Evolutionary conservation across 2,329 filamentous ascomycete species (phyloP), one percentile per base, ranked within the genome.

Genomic region (Curvularia hawaiiensis): DNA sequence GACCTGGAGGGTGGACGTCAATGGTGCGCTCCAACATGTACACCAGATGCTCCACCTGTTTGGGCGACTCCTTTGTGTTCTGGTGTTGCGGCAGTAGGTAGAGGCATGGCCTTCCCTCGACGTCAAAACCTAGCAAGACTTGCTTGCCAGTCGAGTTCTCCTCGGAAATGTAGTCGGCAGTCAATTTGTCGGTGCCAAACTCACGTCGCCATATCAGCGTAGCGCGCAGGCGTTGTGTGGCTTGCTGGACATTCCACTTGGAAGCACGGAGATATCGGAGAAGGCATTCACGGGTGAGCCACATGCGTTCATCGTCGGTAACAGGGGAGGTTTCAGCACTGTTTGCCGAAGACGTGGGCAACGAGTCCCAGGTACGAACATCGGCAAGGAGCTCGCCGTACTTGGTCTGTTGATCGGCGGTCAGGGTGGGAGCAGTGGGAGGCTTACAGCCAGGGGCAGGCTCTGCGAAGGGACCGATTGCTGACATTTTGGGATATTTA

Each of bases 71-170:
- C 66, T 96, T 89, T 1, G 95, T 98, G 81, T 99, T 99, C 79
- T 99, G 95, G 65, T 89, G 88, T 31, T 89, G 91, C 1, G 95
- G 95, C 73, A 90, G 89, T 58, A 99, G 85, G 78, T 97, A 97
- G 70, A 95, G 86, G 76, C 93, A 97, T 2, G 93, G 92, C n/a
- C 94, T 84, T 49, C 85, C 90, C 59, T 91, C 82, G 58, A 89
- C 90, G 79, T 99, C 95, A 77, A 88, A 99, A 41, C 95, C 95
- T 20, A 95, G 78, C 56, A 96, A 83, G 56, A 97, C 84, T 77
- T 98, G 94, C 82, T 99, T 99, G 65, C 95, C 95, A 10, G 94
- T 98, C 80, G 94, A 92, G 76, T 97, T 96, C 81, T 99, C 95
- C 12, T 90, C 87, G 1, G 90, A 92, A 70, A 98, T 94, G 78